Percentiles rank a stretch among this genome's conserved stretches.
Evolutionary conservation across 129 eudicot species (phyloP).

Genomic region (Solidago caesia): DNA sequence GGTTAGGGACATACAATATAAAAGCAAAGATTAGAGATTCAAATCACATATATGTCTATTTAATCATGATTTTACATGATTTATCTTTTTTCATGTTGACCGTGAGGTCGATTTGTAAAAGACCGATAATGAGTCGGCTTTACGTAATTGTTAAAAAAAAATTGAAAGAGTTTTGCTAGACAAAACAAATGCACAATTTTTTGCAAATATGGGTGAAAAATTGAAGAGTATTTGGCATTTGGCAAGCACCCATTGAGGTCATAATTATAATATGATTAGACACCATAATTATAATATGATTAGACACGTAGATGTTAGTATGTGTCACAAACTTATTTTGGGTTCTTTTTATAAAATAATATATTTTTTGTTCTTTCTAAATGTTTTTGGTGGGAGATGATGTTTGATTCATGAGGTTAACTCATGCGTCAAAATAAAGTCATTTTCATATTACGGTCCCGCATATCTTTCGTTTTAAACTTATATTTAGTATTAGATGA

Average conservation of each 20-base stretch:
- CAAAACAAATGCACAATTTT: neutral
- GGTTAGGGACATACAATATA: no score
- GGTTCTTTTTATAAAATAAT: no score
- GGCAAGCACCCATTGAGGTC: neutral
- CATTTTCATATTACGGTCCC: slow-evolving; percentile 20
- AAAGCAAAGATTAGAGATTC: no score
- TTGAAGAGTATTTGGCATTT: neutral
- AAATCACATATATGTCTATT: no score
- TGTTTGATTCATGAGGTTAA: slow-evolving; percentile 7
- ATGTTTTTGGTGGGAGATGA: neutral
- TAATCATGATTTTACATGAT: no score
- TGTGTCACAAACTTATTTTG: no score
- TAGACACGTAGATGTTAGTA: neutral
- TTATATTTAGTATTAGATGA: neutral
- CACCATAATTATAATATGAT: neutral
- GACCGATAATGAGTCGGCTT: no score
- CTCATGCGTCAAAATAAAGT: slow-evolving; percentile 22
- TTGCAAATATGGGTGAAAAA: neutral
- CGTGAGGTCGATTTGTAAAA: no score
- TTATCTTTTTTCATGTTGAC: no score
- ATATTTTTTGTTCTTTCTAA: no score
- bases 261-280: no score
- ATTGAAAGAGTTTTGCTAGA: neutral
- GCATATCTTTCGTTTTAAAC: neutral
- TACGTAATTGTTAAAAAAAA: neutral